Conservation (phyloP, 75 land plant species). For the Azolla pinnata region DNA sequence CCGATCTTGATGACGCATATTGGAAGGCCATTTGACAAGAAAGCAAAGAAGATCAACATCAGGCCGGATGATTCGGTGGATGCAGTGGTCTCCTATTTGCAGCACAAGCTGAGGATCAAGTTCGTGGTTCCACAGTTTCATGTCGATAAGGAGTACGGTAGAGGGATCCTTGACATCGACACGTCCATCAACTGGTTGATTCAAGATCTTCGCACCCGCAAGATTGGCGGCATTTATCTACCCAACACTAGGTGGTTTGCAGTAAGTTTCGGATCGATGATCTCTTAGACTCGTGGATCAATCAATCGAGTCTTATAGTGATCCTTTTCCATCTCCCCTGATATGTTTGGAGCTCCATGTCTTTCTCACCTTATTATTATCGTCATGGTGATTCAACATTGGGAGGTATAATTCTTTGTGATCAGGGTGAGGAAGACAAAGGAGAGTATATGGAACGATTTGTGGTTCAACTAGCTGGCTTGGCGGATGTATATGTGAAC, state of each 20-base stretch:
- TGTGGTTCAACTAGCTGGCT: conserved; percentile 37
- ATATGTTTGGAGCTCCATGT: neutral
- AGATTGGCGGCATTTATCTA: conserved; percentile 45
- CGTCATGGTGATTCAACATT: neutral
- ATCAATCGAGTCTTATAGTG: too few relatives aligned
- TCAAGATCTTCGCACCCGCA: conserved; percentile 32
- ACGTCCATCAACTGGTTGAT: conserved; percentile 49
- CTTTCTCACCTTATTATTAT: neutral
- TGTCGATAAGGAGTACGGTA: conserved; percentile 5
- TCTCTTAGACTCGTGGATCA: too few relatives aligned
- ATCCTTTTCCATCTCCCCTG: too few relatives aligned
- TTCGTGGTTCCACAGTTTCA: conserved; percentile 36
- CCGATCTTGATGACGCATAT: conserved; percentile 47
- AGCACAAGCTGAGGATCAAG: conserved; percentile 42
- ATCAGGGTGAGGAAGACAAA: conserved; percentile 45
- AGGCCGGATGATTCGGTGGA: conserved; percentile 38
- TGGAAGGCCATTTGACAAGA: conserved; percentile 42
- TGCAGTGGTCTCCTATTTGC: conserved; percentile 39
- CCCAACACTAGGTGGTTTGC: conserved; percentile 50
- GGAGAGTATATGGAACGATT: conserved; percentile 32
- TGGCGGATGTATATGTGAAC: conserved; percentile 47
- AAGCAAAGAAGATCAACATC: conserved; percentile 25
- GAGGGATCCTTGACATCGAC: conserved; percentile 40
- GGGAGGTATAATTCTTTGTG: neutral
- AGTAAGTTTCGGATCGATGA: conserved; percentile 26